Evolutionary conservation across 768 basidiomycete genomes (phyloP).

Genomic region (Suillus weaverae): DNA sequence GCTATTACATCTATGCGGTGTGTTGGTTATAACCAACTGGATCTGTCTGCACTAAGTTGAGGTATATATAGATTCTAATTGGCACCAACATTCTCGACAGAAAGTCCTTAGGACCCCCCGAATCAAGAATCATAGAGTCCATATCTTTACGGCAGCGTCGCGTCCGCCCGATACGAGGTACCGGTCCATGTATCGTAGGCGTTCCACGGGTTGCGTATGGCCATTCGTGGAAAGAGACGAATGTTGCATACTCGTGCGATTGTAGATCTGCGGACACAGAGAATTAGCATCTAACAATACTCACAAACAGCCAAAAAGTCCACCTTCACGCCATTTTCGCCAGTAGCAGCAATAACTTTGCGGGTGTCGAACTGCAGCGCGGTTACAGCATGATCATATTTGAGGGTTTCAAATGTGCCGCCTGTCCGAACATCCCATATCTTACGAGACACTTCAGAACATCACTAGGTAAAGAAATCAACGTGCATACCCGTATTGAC

Average conservation of each 20-base stretch:
- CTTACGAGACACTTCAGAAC: constrained; percentile 38
- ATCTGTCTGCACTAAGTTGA: constrained; percentile 4
- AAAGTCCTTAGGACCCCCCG: background rate
- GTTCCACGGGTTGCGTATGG: constrained; percentile 87
- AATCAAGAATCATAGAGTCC: constrained; percentile 70
- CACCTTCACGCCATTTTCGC: constrained; percentile 93
- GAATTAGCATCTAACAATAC: background rate
- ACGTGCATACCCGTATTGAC: constrained; percentile 70
- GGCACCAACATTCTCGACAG: background rate
- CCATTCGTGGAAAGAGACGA: constrained; percentile 86
- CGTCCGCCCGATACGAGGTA: constrained; percentile 90
- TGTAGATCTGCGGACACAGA: constrained; percentile 69
- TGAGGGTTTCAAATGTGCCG: constrained; percentile 81
- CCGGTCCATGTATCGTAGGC: constrained; percentile 92
- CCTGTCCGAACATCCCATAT: constrained; percentile 98
- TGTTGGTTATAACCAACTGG: background rate
- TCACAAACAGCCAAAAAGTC: constrained; percentile 8
- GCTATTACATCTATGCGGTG: constrained; percentile 6
- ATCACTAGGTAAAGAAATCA: background rate
- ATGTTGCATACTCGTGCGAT: constrained; percentile 89
- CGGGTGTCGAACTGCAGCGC: constrained; percentile 92
- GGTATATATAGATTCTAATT: constrained; percentile 8
- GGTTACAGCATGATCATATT: constrained; percentile 89
- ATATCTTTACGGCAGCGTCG: constrained; percentile 86
- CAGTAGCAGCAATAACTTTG: constrained; percentile 88